phyloP scores from a whole-genome alignment of 2,329 filamentous ascomycete species.

The Cylindrodendrum hubeiense region DNA sequence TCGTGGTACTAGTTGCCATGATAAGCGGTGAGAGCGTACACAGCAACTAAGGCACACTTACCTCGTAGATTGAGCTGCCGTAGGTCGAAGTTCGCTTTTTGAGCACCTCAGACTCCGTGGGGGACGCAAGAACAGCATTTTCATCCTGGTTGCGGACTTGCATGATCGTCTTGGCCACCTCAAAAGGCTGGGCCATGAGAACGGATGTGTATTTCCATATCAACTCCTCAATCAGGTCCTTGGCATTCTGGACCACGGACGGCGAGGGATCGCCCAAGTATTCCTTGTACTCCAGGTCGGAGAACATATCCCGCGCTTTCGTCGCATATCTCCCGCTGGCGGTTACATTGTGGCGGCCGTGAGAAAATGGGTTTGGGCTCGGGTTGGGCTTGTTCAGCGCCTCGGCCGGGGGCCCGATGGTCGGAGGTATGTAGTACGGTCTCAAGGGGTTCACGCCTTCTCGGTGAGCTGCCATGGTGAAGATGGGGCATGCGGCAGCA shows the following conservation, averaged over 20 bases:
- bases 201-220: conserved; percentile 93
- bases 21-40: conserved; percentile 37
- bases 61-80: conserved; percentile 51
- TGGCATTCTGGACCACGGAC: conserved; percentile 79
- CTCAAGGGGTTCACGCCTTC: conserved; percentile 73
- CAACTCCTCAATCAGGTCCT: conserved; percentile 84
- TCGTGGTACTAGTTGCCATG: conserved; percentile 57
- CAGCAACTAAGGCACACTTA: conserved; percentile 36
- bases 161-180: conserved; percentile 93
- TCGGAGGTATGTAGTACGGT: conserved; percentile 76
- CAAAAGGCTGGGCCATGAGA: conserved; percentile 93
- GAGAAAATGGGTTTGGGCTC: conserved; percentile 60
- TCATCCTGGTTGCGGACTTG: conserved; percentile 77
- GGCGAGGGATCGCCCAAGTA: conserved; percentile 84
- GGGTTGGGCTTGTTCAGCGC: conserved; percentile 49
- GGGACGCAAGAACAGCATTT: conserved; percentile 48
- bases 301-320: conserved; percentile 86
- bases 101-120: conserved; percentile 39
- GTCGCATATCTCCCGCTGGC: conserved; percentile 50
- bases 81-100: conserved; percentile 49
- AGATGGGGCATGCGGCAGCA: conserved; percentile 41
- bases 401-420: conserved; percentile 62
- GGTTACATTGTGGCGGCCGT: conserved; percentile 56
- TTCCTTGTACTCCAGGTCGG: conserved; percentile 92
- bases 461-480: conserved; percentile 58